Conservation (phyloP, 2,329 filamentous ascomycete genomes). For the Claviceps sorghi region DNA sequence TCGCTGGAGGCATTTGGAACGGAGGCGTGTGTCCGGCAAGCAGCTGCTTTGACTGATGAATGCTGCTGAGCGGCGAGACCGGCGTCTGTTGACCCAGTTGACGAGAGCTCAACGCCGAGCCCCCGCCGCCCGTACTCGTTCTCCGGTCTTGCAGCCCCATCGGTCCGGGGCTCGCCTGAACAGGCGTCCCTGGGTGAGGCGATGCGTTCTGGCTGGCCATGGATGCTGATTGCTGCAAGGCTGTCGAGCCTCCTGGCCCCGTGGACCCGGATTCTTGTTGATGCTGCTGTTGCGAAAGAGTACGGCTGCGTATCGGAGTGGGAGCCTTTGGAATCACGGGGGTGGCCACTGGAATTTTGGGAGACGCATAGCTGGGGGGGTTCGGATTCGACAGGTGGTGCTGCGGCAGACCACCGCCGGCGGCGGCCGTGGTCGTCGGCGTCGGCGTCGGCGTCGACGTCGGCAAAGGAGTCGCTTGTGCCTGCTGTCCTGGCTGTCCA, state of each 20-base stretch:
- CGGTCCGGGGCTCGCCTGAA: constrained; percentile 50
- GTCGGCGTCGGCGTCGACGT: background rate
- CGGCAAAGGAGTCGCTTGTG: constrained; percentile 28
- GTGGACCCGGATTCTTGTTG: constrained; percentile 41
- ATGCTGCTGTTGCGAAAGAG: constrained; percentile 54
- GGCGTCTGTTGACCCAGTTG: constrained; percentile 13
- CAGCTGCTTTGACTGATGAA: background rate
- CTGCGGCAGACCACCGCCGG: constrained; percentile 29
- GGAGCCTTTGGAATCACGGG: constrained; percentile 72
- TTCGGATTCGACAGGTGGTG: constrained; percentile 38
- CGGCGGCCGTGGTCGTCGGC: too few species aligned
- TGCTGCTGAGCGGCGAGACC: constrained; percentile 43
- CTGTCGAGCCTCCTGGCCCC: constrained; percentile 49
- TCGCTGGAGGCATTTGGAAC: constrained; percentile 42
- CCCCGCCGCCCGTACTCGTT: constrained; percentile 31
- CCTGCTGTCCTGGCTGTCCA: constrained; percentile 14
- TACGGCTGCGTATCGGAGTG: constrained; percentile 62
- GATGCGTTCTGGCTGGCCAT: constrained; percentile 40
- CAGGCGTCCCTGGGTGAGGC: constrained; percentile 46
- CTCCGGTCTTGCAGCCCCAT: constrained; percentile 47
- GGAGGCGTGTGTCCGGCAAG: constrained; percentile 28
- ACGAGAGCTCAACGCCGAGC: constrained; percentile 14
- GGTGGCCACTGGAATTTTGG: constrained; percentile 63
- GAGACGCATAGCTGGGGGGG: constrained; percentile 52
- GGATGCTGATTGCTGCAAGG: constrained; percentile 44